Evolutionary conservation across 371 early-diverging fungal genomes (phyloP).

Genomic region (Haplosporangium sp.): DNA sequence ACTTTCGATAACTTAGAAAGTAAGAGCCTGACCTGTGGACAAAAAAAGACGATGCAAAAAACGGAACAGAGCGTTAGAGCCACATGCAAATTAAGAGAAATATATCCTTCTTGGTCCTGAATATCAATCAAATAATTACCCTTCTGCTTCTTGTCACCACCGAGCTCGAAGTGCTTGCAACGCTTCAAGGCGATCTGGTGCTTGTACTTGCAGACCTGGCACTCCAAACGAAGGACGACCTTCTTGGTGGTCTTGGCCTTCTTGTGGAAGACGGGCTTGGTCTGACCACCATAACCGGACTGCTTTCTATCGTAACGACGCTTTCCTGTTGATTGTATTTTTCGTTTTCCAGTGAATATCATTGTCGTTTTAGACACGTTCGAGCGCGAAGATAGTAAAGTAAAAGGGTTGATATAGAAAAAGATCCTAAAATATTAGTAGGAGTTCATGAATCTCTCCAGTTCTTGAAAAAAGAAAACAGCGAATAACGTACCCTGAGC

Average conservation of each 20-base stretch:
- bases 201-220: constrained; percentile 98
- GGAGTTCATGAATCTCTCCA: neutral
- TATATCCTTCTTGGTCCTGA: too few relatives aligned
- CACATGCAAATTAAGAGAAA: neutral
- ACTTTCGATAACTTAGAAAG: constrained; percentile 48
- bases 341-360: neutral
- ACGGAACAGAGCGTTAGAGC: neutral
- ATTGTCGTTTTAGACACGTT: too few relatives aligned
- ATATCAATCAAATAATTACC: constrained; percentile 16
- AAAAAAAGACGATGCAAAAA: neutral
- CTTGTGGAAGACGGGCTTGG: constrained; percentile 98
- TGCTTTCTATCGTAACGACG: constrained; percentile 93
- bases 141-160: constrained; percentile 98
- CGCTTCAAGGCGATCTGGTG: constrained; percentile 96
- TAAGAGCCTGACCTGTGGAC: constrained; percentile 46
- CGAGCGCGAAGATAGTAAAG: too few relatives aligned
- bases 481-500: constrained; percentile 86
- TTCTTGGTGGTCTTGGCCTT: constrained; percentile 99
- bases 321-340: constrained; percentile 63
- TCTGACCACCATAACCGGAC: constrained; percentile 98
- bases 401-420: neutral
- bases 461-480: constrained; percentile 55
- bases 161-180: constrained; percentile 99
- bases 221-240: constrained; percentile 98
- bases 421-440: neutral